Percentiles rank a stretch among this genome's conserved stretches.
phyloP scores from a whole-genome alignment of 768 basidiomycete species.

The Clavaria fumosa region DNA sequence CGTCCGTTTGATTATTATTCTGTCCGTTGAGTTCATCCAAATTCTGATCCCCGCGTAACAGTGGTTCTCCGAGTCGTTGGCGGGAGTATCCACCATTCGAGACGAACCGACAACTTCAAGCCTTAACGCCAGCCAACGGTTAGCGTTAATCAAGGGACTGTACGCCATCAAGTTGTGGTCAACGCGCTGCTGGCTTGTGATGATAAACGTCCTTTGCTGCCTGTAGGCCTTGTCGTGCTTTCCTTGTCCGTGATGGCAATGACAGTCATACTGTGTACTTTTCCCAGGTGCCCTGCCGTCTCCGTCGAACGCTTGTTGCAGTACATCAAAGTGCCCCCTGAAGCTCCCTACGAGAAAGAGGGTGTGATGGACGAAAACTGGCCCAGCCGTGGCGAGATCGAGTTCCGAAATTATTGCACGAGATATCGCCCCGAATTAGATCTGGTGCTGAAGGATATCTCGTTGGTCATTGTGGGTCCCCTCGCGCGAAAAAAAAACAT shows the following conservation, averaged over 20 bases:
- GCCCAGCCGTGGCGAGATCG: constrained; percentile 61
- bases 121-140: constrained; percentile 68
- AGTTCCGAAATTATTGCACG: constrained; percentile 64
- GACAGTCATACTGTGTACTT: too few species aligned
- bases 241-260: too few species aligned
- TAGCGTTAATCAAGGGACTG: constrained; percentile 70
- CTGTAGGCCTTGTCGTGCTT: too few species aligned
- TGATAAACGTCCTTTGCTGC: constrained; percentile 1
- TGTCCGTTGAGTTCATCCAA: too few species aligned
- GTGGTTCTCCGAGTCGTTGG: constrained; percentile 62
- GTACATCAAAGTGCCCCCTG: constrained; percentile 57
- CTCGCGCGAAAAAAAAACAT: too few species aligned
- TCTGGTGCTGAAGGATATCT: constrained; percentile 59
- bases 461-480: too few species aligned
- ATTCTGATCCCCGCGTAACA: too few species aligned
- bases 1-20: too few species aligned
- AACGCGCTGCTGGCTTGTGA: constrained; percentile 56
- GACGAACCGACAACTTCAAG: constrained; percentile 77
- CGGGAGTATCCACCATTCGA: constrained; percentile 70
- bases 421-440: constrained; percentile 72
- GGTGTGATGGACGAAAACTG: constrained; percentile 39
- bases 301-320: constrained; percentile 80
- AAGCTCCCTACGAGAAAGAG: constrained; percentile 64
- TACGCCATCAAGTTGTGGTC: constrained; percentile 74
- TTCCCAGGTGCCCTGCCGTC: constrained; percentile 30